These are phyloP conservation scores for Backusella parvicylindrica DNA, from an alignment of 192 early-diverging fungal species.

Conservation along the genomic window DNA sequence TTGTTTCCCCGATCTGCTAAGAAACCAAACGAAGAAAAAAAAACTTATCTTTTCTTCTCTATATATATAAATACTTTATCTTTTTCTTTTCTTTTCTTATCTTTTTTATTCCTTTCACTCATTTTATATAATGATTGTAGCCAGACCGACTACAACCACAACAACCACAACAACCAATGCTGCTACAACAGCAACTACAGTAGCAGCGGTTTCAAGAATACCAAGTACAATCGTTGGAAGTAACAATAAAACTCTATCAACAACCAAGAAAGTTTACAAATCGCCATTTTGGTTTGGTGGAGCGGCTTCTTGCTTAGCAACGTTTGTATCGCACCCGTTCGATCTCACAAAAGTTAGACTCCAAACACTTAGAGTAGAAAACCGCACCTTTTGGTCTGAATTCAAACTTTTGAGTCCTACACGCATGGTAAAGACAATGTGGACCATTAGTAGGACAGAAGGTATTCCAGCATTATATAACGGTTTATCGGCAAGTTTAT, in stretches of 20 bases:
- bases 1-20: not conserved
- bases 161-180: not conserved
- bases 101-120: not conserved
- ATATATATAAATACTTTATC: not conserved
- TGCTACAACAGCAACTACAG: not conserved
- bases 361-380: conserved; percentile 36
- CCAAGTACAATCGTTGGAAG: not conserved
- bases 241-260: not conserved
- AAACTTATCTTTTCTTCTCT: not conserved
- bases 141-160: not conserved
- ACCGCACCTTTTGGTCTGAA: conserved; percentile 12
- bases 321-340: conserved; percentile 74
- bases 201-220: not conserved
- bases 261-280: not conserved
- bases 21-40: not conserved
- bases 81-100: not conserved
- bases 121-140: conserved; percentile 1
- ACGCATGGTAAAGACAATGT: conserved; percentile 71
- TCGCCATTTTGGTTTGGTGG: conserved; percentile 39
- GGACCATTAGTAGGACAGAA: conserved; percentile 63
- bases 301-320: conserved; percentile 51
- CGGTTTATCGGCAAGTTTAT: conserved; percentile 67
- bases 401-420: conserved; percentile 14
- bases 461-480: conserved; percentile 66
- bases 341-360: conserved; percentile 90